These are phyloP conservation scores for Aspergillus aculeatinus DNA, from an alignment of 2,329 filamentous ascomycete genomes.

Conservation along the genomic window DNA sequence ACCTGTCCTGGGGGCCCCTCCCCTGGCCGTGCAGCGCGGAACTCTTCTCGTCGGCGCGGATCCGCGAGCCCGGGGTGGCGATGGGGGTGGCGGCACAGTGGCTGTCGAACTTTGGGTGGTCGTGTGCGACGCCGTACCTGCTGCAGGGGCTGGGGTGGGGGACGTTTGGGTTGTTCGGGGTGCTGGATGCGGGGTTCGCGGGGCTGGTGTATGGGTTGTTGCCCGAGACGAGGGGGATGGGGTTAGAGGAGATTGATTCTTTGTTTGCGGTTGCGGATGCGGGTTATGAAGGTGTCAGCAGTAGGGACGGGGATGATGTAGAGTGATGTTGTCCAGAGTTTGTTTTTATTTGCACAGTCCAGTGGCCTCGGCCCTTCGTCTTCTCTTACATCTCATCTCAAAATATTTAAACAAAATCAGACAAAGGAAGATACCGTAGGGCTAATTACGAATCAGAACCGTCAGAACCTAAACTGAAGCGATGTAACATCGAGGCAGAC, in stretches of 20 bases:
- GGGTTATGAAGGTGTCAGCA: too few relatives aligned
- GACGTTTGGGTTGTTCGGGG: slow-evolving; percentile 45
- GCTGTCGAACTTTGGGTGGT: slow-evolving; percentile 45
- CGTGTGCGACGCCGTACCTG: slow-evolving; percentile 43
- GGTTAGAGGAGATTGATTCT: slow-evolving; percentile 56
- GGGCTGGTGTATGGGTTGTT: slow-evolving; percentile 53
- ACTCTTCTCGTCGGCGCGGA: slow-evolving; percentile 38
- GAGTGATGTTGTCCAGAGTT: too few relatives aligned
- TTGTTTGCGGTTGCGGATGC: slow-evolving; percentile 44
- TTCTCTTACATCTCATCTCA: too few relatives aligned
- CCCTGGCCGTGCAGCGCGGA: slow-evolving; percentile 42
- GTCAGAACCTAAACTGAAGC: too few relatives aligned
- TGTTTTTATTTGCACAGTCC: too few relatives aligned
- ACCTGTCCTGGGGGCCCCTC: slow-evolving; percentile 43
- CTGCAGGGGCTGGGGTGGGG: slow-evolving; percentile 50
- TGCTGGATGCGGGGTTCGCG: slow-evolving; percentile 47
- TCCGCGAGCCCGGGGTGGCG: slow-evolving; percentile 42
- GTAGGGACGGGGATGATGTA: too few relatives aligned
- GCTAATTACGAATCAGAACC: too few relatives aligned
- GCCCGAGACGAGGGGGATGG: slow-evolving; percentile 56
- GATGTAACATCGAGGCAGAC: too few relatives aligned
- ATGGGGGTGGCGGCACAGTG: slow-evolving; percentile 42
- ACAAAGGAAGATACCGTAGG: too few relatives aligned
- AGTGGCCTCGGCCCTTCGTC: too few relatives aligned
- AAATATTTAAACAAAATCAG: too few relatives aligned